Conservation (phyloP, 2,329 filamentous ascomycete species). For the Rhexocercosporidium sp. region DNA sequence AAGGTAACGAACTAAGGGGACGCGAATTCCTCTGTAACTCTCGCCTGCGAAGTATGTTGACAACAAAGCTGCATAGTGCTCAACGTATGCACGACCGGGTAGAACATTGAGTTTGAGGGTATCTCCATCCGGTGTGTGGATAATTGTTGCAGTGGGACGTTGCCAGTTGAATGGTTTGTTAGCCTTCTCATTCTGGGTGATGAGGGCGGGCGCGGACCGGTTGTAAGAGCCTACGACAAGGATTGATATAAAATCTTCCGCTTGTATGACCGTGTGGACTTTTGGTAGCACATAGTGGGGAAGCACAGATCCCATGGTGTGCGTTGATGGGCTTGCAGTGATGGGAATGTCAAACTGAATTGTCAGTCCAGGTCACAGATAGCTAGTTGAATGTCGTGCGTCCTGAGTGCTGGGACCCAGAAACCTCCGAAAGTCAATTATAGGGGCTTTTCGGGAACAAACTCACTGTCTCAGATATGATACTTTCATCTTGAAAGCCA, state of each 20-base stretch:
- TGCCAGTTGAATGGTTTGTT: slow-evolving; percentile 33
- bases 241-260: background rate
- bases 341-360: background rate
- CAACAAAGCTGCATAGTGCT: slow-evolving; percentile 29
- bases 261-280: slow-evolving; percentile 15
- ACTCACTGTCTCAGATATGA: background rate
- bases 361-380: background rate
- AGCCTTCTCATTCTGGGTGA: slow-evolving; percentile 24
- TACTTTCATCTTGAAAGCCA: background rate
- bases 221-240: slow-evolving; percentile 14
- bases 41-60: slow-evolving; percentile 23
- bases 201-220: slow-evolving; percentile 12
- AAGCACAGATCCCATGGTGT: slow-evolving; percentile 18
- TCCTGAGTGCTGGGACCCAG: too few species aligned
- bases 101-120: slow-evolving; percentile 25
- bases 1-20: slow-evolving; percentile 7
- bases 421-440: too few species aligned
- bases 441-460: background rate
- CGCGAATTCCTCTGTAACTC: background rate
- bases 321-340: background rate
- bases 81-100: slow-evolving; percentile 26
- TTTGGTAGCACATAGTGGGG: slow-evolving; percentile 15
- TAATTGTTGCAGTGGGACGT: slow-evolving; percentile 24
- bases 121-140: slow-evolving; percentile 12
- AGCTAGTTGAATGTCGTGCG: background rate